phyloP scores from a whole-genome alignment of 2,329 filamentous ascomycete genomes.

The Aspergillus fructus region DNA sequence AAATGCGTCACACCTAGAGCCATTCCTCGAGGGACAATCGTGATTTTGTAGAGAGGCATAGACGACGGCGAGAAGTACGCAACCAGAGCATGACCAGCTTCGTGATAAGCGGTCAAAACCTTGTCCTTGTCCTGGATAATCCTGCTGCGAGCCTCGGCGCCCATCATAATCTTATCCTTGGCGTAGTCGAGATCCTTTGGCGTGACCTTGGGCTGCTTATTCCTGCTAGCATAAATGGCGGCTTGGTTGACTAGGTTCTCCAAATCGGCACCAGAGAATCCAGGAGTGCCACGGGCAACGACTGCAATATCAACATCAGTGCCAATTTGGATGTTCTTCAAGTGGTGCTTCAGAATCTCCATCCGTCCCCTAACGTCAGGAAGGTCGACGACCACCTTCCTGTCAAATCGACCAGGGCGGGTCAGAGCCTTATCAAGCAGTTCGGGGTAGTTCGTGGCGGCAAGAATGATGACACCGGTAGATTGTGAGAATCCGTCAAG shows the following conservation, averaged over 20 bases:
- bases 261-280: slow-evolving; percentile 91
- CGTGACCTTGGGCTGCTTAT: slow-evolving; percentile 72
- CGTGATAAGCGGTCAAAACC: slow-evolving; percentile 91
- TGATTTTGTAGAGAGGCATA: slow-evolving; percentile 90
- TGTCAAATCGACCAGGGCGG: slow-evolving; percentile 91
- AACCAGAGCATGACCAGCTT: slow-evolving; percentile 92
- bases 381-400: slow-evolving; percentile 82
- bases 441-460: slow-evolving; percentile 93
- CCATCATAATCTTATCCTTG: slow-evolving; percentile 97
- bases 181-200: slow-evolving; percentile 92
- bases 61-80: slow-evolving; percentile 76
- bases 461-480: slow-evolving; percentile 91
- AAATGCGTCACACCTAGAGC: slow-evolving; percentile 83
- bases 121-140: slow-evolving; percentile 93
- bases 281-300: slow-evolving; percentile 82
- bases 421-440: slow-evolving; percentile 92
- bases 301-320: slow-evolving; percentile 78
- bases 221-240: slow-evolving; percentile 88
- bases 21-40: slow-evolving; percentile 87
- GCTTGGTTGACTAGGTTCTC: slow-evolving; percentile 98
- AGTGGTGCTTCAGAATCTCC: slow-evolving; percentile 89
- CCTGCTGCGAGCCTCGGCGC: slow-evolving; percentile 84
- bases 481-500: slow-evolving; percentile 96
- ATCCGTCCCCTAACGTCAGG: slow-evolving; percentile 92
- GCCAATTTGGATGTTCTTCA: slow-evolving; percentile 81